Conservation (phyloP, 306 rosid species). For the Coriaria nepalensis region DNA sequence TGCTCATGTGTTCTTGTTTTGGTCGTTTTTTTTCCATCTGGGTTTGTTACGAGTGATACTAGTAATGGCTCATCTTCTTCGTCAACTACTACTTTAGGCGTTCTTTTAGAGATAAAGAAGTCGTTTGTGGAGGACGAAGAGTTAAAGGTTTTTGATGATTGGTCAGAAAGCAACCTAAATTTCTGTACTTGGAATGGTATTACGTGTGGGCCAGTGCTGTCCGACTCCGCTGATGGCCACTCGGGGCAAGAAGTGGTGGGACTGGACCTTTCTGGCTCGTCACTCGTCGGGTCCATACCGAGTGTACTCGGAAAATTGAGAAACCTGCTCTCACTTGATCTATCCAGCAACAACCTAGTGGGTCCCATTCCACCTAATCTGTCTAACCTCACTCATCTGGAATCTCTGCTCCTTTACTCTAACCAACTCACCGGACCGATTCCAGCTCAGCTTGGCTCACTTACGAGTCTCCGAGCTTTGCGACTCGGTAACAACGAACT, state of each 20-base stretch:
- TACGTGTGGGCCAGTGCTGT: conserved; percentile 24
- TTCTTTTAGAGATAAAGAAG: conserved; percentile 62
- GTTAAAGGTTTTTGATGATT: conserved; percentile 38
- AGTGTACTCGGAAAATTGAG: conserved; percentile 43
- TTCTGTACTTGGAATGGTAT: conserved; percentile 76
- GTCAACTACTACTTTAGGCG: conserved; percentile 17
- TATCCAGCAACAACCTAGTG: conserved; percentile 55
- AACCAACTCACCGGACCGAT: conserved; percentile 60
- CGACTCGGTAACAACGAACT: conserved; percentile 68
- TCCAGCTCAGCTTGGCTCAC: conserved; percentile 49
- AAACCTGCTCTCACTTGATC: conserved; percentile 63
- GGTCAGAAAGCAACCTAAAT: conserved; percentile 43
- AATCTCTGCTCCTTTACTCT: conserved; percentile 58
- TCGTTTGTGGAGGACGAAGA: conserved; percentile 50
- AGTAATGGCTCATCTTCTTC: conserved; percentile 8
- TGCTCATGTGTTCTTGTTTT: conserved; percentile 7
- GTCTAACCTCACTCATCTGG: conserved; percentile 49
- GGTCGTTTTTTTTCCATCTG: conserved; percentile 14
- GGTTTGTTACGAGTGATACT: conserved; percentile 16
- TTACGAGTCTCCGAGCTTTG: conserved; percentile 58
- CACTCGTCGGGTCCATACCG: conserved; percentile 67
- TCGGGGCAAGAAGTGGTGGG: conserved; percentile 32
- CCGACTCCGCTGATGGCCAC: conserved; percentile 19
- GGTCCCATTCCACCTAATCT: conserved; percentile 79
- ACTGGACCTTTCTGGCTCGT: conserved; percentile 73